Evolutionary conservation across 306 rosid species (phyloP).

Genomic region (Betula pendula): DNA sequence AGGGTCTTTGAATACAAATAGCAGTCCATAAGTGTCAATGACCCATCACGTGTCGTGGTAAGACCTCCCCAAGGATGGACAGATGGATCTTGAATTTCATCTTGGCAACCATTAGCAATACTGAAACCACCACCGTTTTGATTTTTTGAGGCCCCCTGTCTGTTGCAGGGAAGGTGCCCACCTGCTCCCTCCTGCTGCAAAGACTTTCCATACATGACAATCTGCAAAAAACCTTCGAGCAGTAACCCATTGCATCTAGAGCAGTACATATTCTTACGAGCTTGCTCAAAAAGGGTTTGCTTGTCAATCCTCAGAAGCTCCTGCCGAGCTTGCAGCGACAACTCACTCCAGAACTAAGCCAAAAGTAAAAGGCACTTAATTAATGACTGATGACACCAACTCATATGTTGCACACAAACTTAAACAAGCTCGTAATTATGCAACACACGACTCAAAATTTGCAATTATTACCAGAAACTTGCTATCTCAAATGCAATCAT

Average conservation of each 20-base stretch:
- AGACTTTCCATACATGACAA: conserved; percentile 91
- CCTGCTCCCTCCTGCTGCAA: conserved; percentile 70
- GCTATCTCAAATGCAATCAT: neutral
- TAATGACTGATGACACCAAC: conserved; percentile 15
- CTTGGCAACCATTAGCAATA: conserved; percentile 53
- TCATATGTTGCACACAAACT: neutral
- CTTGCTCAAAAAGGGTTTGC: conserved; percentile 95
- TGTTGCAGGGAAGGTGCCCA: conserved; percentile 49
- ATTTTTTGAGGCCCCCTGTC: conserved; percentile 49
- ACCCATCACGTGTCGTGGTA: conserved; percentile 84
- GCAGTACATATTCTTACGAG: conserved; percentile 99
- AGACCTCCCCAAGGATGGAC: conserved; percentile 99
- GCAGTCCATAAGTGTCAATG: conserved; percentile 85
- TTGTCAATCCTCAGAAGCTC: conserved; percentile 90
- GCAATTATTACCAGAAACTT: neutral
- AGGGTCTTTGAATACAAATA: conserved; percentile 75
- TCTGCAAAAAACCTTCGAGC: conserved; percentile 96
- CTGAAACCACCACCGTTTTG: conserved; percentile 53
- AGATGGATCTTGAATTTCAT: conserved; percentile 89
- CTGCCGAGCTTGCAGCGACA: conserved; percentile 68
- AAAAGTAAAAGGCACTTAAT: conserved; percentile 29
- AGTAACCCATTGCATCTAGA: conserved; percentile 98
- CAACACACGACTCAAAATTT: neutral
- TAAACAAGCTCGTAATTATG: neutral
- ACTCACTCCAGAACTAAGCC: conserved; percentile 88